Evolutionary conservation across 2,329 filamentous ascomycete species (phyloP).

Genomic region (Calonectria crousiana): DNA sequence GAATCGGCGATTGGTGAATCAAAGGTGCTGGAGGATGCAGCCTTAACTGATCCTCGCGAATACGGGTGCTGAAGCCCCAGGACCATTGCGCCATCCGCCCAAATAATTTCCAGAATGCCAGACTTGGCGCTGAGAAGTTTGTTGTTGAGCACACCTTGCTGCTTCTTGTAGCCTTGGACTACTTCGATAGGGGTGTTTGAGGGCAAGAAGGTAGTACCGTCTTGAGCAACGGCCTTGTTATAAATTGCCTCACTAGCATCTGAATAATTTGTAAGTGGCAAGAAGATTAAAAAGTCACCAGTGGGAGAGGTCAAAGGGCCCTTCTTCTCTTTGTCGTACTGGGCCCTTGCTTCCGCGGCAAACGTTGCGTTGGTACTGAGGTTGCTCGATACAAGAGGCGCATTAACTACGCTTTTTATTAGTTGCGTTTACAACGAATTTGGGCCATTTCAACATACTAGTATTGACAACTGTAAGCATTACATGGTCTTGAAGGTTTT

Average conservation of each 20-base stretch:
- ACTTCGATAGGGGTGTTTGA: not conserved
- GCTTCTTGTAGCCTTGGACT: not conserved
- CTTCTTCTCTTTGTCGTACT: not conserved
- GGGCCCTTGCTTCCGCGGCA: not conserved
- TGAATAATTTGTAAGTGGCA: not conserved
- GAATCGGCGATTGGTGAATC: not conserved
- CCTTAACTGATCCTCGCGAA: not conserved
- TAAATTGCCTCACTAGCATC: not conserved
- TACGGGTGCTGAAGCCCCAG: not conserved
- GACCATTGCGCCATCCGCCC: not conserved
- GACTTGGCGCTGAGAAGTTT: not conserved
- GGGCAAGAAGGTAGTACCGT: not conserved
- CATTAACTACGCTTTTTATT: not conserved
- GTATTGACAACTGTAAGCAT: not conserved
- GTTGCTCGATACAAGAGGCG: not conserved
- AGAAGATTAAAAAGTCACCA: not conserved
- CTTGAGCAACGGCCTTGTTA: not conserved
- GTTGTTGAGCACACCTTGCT: not conserved
- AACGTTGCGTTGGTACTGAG: not conserved
- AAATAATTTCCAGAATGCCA: not conserved
- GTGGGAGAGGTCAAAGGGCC: not conserved
- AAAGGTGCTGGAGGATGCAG: not conserved
- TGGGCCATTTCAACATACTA: not conserved
- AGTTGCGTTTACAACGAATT: too few relatives aligned
- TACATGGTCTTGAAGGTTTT: constrained; percentile 3